Conservation (phyloP, 176 grass and related monocot genomes). For the Cymbopogon citratus region DNA sequence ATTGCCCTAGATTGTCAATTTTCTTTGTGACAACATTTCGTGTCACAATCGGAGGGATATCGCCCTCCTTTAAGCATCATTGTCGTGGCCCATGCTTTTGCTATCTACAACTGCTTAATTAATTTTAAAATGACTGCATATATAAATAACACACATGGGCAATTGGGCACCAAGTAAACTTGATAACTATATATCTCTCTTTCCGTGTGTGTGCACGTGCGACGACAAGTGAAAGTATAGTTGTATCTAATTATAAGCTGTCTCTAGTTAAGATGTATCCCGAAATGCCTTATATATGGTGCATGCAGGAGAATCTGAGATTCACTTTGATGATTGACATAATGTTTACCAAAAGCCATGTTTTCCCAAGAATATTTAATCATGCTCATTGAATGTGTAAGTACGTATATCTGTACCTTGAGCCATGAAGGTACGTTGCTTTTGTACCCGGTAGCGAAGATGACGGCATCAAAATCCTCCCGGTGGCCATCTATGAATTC, state of each 20-base stretch:
- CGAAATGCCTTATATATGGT: no score
- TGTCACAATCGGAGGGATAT: constrained; percentile 27
- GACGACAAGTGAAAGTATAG: no score
- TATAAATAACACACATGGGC: neutral
- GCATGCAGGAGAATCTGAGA: neutral
- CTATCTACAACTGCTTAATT: constrained; percentile 15
- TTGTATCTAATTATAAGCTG: no score
- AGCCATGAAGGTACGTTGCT: constrained; percentile 91
- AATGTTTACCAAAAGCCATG: neutral
- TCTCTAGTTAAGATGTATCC: no score
- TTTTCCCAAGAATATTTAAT: neutral
- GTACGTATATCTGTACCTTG: constrained; percentile 47
- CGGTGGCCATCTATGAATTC: constrained; percentile 53
- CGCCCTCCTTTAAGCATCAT: constrained; percentile 24
- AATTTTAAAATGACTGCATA: neutral
- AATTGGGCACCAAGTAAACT: neutral
- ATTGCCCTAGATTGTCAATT: constrained; percentile 16
- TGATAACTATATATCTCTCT: no score
- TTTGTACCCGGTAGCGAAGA: constrained; percentile 85
- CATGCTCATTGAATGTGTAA: neutral
- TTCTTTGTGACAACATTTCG: constrained; percentile 26
- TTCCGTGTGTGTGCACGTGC: no score
- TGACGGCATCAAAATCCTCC: constrained; percentile 64
- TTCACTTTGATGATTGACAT: neutral
- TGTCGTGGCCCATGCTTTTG: constrained; percentile 46